Percentiles rank a stretch among this genome's conserved stretches.
These are phyloP conservation scores for Taphrina sp. DNA, from an alignment of 1,139 yeast genomes.

Conservation along the genomic window DNA sequence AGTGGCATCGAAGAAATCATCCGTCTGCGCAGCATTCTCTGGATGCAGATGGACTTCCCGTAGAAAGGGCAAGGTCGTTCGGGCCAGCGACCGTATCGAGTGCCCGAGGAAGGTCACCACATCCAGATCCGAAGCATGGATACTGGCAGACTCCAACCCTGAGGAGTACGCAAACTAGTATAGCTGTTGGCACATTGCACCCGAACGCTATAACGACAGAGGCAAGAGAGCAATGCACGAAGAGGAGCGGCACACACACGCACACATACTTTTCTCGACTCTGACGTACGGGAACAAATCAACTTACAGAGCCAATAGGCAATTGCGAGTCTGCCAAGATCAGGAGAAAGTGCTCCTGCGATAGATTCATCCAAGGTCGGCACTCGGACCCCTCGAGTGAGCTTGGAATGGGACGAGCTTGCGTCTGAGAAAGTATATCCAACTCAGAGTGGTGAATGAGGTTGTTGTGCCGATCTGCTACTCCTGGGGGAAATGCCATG, in stretches of 20 bases:
- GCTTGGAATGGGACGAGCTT: too few species aligned
- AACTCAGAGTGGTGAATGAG: too few species aligned
- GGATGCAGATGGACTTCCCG: constrained; percentile 27
- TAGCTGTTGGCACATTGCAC: not conserved
- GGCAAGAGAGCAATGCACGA: too few species aligned
- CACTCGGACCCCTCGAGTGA: too few species aligned
- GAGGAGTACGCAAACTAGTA: constrained; percentile 33
- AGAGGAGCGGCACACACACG: too few species aligned
- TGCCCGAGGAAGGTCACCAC: constrained; percentile 26
- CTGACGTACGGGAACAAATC: too few species aligned
- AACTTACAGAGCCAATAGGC: constrained; percentile 28
- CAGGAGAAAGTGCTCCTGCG: constrained; percentile 28
- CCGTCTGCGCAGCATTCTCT: constrained; percentile 3
- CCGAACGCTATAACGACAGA: too few species aligned
- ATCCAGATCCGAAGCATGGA: constrained; percentile 16
- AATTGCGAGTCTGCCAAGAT: constrained; percentile 27
- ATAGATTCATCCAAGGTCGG: too few species aligned
- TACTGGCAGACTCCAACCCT: constrained; percentile 32
- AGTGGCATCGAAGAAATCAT: constrained; percentile 32
- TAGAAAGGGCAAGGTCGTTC: constrained; percentile 26
- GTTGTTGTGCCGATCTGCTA: too few species aligned
- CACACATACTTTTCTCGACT: too few species aligned
- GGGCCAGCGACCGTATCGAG: constrained; percentile 19
- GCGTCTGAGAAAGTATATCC: too few species aligned
- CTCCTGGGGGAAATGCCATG: too few species aligned